Conservation (phyloP, 2,329 filamentous ascomycete species). For the Lachnellula cervina region DNA sequence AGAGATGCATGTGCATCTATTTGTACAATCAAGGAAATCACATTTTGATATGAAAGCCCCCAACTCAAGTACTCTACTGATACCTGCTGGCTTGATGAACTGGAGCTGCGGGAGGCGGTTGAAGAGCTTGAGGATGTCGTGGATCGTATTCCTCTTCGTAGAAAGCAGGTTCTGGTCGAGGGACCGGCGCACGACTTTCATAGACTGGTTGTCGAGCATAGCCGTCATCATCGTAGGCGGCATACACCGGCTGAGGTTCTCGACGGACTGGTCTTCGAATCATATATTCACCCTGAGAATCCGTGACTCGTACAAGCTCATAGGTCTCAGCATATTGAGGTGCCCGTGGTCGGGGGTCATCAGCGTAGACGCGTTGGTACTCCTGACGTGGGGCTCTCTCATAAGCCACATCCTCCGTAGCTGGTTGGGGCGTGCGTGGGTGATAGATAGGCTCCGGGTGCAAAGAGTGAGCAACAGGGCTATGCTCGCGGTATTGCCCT, state of each 20-base stretch:
- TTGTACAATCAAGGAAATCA: constrained; percentile 12
- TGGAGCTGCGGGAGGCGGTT: constrained; percentile 24
- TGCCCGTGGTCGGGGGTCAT: constrained; percentile 28
- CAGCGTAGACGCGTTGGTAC: constrained; percentile 33
- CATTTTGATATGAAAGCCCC: constrained; percentile 11
- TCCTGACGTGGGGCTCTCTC: constrained; percentile 31
- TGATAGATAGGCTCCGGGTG: constrained; percentile 30
- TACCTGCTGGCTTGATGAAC: constrained; percentile 23
- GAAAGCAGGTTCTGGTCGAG: constrained; percentile 22
- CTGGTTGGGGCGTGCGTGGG: constrained; percentile 22
- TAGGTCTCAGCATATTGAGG: constrained; percentile 33
- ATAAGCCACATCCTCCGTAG: constrained; percentile 27
- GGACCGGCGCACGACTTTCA: constrained; percentile 20
- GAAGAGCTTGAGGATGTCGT: constrained; percentile 35
- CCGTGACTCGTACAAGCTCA: constrained; percentile 43
- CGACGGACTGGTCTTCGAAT: constrained; percentile 39
- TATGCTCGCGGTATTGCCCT: constrained; percentile 31
- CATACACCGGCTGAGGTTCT: constrained; percentile 31
- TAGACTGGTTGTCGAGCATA: constrained; percentile 27
- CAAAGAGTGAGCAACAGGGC: constrained; percentile 23
- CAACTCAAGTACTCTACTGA: constrained; percentile 16
- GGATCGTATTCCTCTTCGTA: constrained; percentile 44
- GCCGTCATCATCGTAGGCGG: constrained; percentile 25
- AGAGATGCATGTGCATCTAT: constrained; percentile 6
- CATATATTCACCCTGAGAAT: constrained; percentile 43